Base-by-base conservation (phyloP, 108 stramenopile species). In the Skeletonema tropicum region DNA sequence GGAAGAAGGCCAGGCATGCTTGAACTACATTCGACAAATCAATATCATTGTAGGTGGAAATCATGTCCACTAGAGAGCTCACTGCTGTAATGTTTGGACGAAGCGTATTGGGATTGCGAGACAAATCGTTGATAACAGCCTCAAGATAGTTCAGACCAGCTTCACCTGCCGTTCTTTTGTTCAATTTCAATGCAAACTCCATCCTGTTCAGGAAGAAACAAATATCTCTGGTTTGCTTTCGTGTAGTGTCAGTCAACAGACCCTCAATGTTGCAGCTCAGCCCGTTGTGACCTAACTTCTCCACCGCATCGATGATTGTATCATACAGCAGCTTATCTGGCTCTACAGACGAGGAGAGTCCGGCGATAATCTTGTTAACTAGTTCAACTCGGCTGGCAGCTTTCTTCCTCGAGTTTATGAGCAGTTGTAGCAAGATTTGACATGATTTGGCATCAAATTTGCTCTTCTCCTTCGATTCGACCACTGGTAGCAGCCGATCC, bases 161-260 rank as follows among this genome's bases (percentile, higher is more conserved):
- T 38, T 38, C 36, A 6, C 6, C 36, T 38, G 7, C 25, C 19
- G 57, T 25, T 32, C 26, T 26, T 5, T 8, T 55, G 46, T 69
- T 57, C 7, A 69, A 31, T 31, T 69, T 57, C 49, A 69, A 36
- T 21, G 46, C 25, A 49, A 69, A 69, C 19, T 69, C 15, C 14
- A 49, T 49, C 25, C 68, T 57, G 13, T 35, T 21, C 29, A 69
- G 55, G 46, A 57, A 69, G 17, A 31, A 17, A 31, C 6, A 0
- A 5, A 63, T 21, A 21, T 63, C 30, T 26, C 9, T 31, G 6
- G 2, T 6, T 26, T 0, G 1, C 25, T 26, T 23, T 8, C 57
- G 57, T 26, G 6, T 10, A 9, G 7, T 0, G 9, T 12, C 12
- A 26, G 8, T 57, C 57, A 23, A 57, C 12, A 57, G 57, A 10